These are phyloP conservation scores for Calophaca sinica DNA, from an alignment of 306 rosid species.

Conservation along the genomic window DNA sequence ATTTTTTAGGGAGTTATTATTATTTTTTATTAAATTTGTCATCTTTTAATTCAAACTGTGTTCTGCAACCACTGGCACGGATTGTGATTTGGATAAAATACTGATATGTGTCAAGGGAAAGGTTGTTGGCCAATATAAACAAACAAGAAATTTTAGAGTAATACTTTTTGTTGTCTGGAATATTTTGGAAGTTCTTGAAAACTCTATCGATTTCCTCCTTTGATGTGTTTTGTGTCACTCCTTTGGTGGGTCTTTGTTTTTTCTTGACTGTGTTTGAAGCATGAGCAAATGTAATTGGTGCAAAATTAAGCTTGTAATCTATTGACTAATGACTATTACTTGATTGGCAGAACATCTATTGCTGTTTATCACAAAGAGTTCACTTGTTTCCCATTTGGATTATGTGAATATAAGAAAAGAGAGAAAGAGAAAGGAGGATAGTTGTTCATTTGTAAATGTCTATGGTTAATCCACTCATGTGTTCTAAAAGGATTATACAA, in stretches of 20 bases:
- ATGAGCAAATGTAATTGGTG: constrained; percentile 47
- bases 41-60: constrained; percentile 26
- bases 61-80: constrained; percentile 42
- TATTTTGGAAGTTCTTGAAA: constrained; percentile 48
- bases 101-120: constrained; percentile 36
- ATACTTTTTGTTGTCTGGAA: constrained; percentile 41
- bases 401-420: constrained; percentile 26
- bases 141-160: constrained; percentile 34
- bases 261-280: constrained; percentile 43
- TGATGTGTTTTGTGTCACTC: constrained; percentile 42
- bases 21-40: constrained; percentile 2
- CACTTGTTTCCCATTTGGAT: constrained; percentile 31
- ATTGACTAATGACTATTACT: too few species aligned
- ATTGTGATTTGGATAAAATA: constrained; percentile 47
- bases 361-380: constrained; percentile 37
- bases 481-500: constrained; percentile 32
- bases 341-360: constrained; percentile 35
- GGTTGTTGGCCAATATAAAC: constrained; percentile 42
- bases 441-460: constrained; percentile 42
- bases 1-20: constrained; percentile 30
- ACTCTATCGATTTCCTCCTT: constrained; percentile 46
- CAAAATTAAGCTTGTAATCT: constrained; percentile 40
- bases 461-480: constrained; percentile 17
- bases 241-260: constrained; percentile 42
- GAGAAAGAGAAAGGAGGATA: constrained; percentile 15